A percentile compares a stretch with the other conserved stretches of the same genome.
These are phyloP conservation scores for Notholithocarpus densiflorus DNA, from an alignment of 306 rosid genomes.

Conservation along the genomic window DNA sequence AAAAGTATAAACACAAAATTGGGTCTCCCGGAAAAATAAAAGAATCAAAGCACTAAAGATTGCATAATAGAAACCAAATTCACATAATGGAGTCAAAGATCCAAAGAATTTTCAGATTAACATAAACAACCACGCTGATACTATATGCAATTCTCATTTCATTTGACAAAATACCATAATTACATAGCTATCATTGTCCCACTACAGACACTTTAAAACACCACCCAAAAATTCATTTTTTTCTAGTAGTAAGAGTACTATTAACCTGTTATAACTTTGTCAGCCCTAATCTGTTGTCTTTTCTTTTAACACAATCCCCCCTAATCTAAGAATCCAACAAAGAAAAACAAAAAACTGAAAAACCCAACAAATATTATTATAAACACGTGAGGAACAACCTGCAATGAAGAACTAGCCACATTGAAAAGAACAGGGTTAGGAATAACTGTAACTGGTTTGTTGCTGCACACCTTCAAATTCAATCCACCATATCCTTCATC, in stretches of 20 bases:
- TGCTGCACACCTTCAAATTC: slow-evolving; percentile 41
- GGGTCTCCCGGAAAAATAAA: background rate
- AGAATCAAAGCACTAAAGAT: background rate
- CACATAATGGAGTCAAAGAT: no score
- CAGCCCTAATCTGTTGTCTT: background rate
- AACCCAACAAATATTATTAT: background rate
- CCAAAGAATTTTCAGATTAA: no score
- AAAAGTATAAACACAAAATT: background rate
- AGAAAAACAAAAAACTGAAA: slow-evolving; percentile 23
- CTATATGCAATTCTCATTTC: background rate
- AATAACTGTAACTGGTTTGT: slow-evolving; percentile 25
- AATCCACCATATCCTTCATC: slow-evolving; percentile 33
- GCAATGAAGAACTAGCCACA: slow-evolving; percentile 28
- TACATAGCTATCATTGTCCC: slow-evolving; percentile 3
- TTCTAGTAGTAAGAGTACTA: slow-evolving; percentile 9
- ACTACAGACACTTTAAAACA: slow-evolving; percentile 4
- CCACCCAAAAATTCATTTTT: background rate
- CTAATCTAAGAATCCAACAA: slow-evolving; percentile 17
- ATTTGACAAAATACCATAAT: background rate
- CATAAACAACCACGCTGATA: background rate
- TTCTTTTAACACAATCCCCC: background rate
- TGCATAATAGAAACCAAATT: no score
- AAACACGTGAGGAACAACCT: slow-evolving; percentile 32
- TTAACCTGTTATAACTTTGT: slow-evolving; percentile 2
- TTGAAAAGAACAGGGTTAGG: slow-evolving; percentile 38